A percentile compares a stretch with the other conserved stretches of the same genome.
phyloP scores from a whole-genome alignment of 345 rosid species.

The Syzygium aqueum region DNA sequence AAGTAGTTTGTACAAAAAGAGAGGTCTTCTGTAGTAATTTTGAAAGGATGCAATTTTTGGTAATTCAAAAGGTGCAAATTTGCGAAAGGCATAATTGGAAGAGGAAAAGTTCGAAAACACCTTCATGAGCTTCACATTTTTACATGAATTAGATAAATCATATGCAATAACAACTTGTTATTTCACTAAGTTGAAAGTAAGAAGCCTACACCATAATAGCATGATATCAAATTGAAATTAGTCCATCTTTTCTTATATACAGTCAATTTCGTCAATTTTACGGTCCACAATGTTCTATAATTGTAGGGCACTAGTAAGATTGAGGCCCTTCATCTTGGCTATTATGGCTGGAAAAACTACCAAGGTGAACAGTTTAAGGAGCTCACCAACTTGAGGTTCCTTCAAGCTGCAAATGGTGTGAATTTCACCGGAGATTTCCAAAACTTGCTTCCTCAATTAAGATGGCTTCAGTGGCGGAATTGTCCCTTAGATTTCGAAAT shows the following conservation, averaged over 20 bases:
- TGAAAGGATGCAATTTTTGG: not conserved
- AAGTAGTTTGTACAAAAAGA: not conserved
- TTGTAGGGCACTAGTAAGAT: not conserved
- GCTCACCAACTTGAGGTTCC: not conserved
- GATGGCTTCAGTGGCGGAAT: fast-evolving
- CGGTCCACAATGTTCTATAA: no score
- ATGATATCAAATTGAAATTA: no score
- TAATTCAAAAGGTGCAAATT: not conserved
- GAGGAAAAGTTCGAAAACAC: not conserved
- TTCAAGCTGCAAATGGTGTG: fast-evolving
- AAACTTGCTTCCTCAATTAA: not conserved
- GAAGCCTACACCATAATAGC: no score
- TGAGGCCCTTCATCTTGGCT: not conserved
- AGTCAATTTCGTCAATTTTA: no score
- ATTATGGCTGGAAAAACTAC: not conserved
- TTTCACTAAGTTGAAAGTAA: not conserved
- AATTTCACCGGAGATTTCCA: not conserved
- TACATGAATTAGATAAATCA: not conserved
- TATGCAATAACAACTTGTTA: not conserved
- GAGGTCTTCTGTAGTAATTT: not conserved
- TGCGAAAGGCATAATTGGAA: not conserved
- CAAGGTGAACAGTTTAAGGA: not conserved
- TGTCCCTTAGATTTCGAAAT: fast-evolving
- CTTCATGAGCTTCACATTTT: not conserved
- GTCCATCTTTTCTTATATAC: no score